These are phyloP conservation scores for Artemisia annua DNA, from an alignment of 129 eudicot species.

Conservation along the genomic window DNA sequence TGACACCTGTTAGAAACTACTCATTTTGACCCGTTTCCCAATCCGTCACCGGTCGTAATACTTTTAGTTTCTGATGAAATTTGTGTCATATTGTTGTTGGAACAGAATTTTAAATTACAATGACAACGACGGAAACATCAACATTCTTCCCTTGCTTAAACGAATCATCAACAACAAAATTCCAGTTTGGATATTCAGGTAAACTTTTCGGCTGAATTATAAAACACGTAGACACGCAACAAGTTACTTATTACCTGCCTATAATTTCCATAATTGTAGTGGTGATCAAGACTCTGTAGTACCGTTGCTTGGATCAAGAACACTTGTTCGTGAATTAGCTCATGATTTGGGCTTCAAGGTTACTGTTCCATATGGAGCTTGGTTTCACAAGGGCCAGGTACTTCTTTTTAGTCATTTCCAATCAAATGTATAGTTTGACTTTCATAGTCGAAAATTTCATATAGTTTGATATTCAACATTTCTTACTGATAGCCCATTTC, in stretches of 20 bases:
- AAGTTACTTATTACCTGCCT: slow-evolving; percentile 4
- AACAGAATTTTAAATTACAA: slow-evolving; percentile 61
- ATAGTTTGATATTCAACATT: background rate
- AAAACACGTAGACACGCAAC: background rate
- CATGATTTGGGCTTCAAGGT: slow-evolving; percentile 62
- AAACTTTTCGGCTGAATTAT: slow-evolving; percentile 7
- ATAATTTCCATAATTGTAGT: slow-evolving; percentile 38
- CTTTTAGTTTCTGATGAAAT: background rate
- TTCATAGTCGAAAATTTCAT: background rate
- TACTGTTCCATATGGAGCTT: slow-evolving; percentile 87
- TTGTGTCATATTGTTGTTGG: slow-evolving; percentile 10
- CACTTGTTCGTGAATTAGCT: slow-evolving; percentile 88
- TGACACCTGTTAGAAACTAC: no score
- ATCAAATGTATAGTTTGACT: no score
- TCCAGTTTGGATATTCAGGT: slow-evolving; percentile 97
- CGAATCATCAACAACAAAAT: slow-evolving; percentile 60
- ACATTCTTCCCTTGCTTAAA: slow-evolving; percentile 82
- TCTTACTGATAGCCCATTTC: background rate
- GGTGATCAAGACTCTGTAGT: slow-evolving; percentile 99
- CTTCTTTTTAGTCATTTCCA: slow-evolving; percentile 19
- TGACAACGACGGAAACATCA: slow-evolving; percentile 61
- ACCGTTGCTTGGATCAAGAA: slow-evolving; percentile 84
- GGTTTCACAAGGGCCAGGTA: slow-evolving; percentile 98
- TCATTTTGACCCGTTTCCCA: background rate
- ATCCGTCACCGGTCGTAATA: no score